phyloP scores from a whole-genome alignment of 345 rosid species.

The thale cress (Arabidopsis thaliana) region DNA sequence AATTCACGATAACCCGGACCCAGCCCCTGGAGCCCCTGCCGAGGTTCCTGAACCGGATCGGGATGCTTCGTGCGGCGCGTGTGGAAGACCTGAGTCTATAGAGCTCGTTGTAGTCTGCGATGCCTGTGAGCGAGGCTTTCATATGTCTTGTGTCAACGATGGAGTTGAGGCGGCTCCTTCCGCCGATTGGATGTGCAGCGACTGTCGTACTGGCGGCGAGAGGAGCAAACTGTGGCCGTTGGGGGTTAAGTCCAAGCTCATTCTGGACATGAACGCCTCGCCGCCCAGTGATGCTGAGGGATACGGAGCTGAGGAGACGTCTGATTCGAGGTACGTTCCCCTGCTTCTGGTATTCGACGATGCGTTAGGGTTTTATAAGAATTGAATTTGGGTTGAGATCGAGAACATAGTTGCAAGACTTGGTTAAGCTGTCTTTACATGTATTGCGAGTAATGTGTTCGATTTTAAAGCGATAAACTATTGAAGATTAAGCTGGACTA shows the following conservation, averaged over 20 bases:
- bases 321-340: slow-evolving; percentile 58
- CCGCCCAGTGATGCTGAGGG: slow-evolving; percentile 88
- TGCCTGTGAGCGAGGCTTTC: slow-evolving; percentile 90
- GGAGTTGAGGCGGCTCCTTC: slow-evolving; percentile 36
- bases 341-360: background rate
- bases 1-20: slow-evolving; percentile 67
- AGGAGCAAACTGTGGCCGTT: slow-evolving; percentile 84
- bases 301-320: slow-evolving; percentile 52
- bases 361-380: slow-evolving; percentile 42
- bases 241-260: slow-evolving; percentile 71
- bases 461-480: background rate
- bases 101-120: slow-evolving; percentile 78
- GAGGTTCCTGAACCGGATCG: slow-evolving; percentile 48
- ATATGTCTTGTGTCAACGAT: slow-evolving; percentile 55
- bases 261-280: slow-evolving; percentile 88
- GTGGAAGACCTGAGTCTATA: slow-evolving; percentile 58
- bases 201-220: slow-evolving; percentile 62
- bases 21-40: slow-evolving; percentile 61
- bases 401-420: slow-evolving; percentile 4
- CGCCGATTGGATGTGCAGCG: slow-evolving; percentile 82
- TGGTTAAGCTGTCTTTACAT: slow-evolving; percentile 25
- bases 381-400: background rate
- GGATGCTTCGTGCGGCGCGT: slow-evolving; percentile 57
- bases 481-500: slow-evolving; percentile 8
- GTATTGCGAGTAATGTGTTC: slow-evolving; percentile 11